Evolutionary conservation across 2,329 filamentous ascomycete species (phyloP).

Genomic region (Sarocladium oryzae): DNA sequence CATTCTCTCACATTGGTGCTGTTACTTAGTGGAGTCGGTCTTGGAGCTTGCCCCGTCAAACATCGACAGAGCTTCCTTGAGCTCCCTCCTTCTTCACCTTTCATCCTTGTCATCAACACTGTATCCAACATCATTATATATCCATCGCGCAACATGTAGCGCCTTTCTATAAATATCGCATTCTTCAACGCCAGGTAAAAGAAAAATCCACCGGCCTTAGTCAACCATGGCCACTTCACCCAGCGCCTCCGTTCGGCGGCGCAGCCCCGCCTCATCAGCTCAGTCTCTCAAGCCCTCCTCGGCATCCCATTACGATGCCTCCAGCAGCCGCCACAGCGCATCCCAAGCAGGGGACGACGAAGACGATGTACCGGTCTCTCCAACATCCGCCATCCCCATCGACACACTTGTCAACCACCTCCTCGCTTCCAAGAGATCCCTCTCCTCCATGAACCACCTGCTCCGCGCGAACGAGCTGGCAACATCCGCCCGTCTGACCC

Average conservation of each 20-base stretch:
- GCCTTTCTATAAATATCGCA: not conserved
- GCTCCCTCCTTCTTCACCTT: too few species aligned
- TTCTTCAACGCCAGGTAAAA: not conserved
- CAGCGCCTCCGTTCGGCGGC: slow-evolving; percentile 27
- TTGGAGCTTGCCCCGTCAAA: too few species aligned
- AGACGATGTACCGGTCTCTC: slow-evolving; percentile 16
- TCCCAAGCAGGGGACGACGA: slow-evolving; percentile 16
- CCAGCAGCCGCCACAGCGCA: slow-evolving; percentile 11
- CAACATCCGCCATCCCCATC: slow-evolving; percentile 40
- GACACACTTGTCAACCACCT: slow-evolving; percentile 80
- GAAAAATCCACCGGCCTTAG: not conserved
- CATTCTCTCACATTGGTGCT: too few species aligned
- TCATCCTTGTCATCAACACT: not conserved
- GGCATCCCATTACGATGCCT: not conserved
- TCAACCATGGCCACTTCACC: slow-evolving; percentile 30
- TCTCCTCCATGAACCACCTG: slow-evolving; percentile 77
- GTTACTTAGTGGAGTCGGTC: too few species aligned
- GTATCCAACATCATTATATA: not conserved
- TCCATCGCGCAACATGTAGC: slow-evolving; percentile 6
- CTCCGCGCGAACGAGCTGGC: slow-evolving; percentile 84
- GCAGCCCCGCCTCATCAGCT: slow-evolving; percentile 29
- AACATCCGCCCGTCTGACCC: slow-evolving; percentile 62
- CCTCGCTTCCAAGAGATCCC: slow-evolving; percentile 77
- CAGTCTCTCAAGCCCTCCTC: slow-evolving; percentile 21
- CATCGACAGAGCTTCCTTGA: too few species aligned